These are phyloP conservation scores for Hordeum marinum DNA, from an alignment of 176 grass and related monocot genomes.

Conservation along the genomic window DNA sequence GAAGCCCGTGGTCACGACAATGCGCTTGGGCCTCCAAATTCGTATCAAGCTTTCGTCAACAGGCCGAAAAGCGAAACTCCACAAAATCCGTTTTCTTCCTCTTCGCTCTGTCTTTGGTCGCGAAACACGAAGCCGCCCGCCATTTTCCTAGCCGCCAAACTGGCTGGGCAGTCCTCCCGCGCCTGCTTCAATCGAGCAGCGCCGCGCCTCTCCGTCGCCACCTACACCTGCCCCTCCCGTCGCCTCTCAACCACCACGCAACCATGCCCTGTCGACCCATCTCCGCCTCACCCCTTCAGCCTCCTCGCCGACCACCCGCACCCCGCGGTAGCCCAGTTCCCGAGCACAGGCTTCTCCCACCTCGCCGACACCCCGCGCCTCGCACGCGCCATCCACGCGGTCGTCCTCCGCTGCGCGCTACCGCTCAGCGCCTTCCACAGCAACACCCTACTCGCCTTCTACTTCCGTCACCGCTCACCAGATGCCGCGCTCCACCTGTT, in stretches of 20 bases:
- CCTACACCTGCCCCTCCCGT: background rate
- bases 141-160: background rate
- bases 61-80: background rate
- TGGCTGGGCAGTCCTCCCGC: background rate
- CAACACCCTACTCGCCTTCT: slow-evolving; percentile 71
- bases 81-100: background rate
- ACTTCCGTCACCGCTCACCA: slow-evolving; percentile 25
- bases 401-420: slow-evolving; percentile 36
- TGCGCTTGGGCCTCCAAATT: background rate
- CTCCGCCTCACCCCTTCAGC: background rate
- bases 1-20: background rate
- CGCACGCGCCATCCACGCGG: slow-evolving; percentile 44
- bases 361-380: slow-evolving; percentile 30
- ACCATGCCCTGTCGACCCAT: background rate
- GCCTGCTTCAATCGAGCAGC: background rate
- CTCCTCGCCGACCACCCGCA: slow-evolving; percentile 43
- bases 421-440: slow-evolving; percentile 51
- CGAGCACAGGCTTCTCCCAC: slow-evolving; percentile 39
- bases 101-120: background rate
- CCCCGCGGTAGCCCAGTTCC: slow-evolving; percentile 48
- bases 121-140: background rate
- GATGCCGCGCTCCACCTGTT: slow-evolving; percentile 49
- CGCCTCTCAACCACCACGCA: background rate
- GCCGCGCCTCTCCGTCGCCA: background rate
- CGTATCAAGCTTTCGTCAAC: background rate